Base-by-base conservation (phyloP, 2,329 filamentous ascomycete genomes). In the Sarocladiaceae sp. region DNA sequence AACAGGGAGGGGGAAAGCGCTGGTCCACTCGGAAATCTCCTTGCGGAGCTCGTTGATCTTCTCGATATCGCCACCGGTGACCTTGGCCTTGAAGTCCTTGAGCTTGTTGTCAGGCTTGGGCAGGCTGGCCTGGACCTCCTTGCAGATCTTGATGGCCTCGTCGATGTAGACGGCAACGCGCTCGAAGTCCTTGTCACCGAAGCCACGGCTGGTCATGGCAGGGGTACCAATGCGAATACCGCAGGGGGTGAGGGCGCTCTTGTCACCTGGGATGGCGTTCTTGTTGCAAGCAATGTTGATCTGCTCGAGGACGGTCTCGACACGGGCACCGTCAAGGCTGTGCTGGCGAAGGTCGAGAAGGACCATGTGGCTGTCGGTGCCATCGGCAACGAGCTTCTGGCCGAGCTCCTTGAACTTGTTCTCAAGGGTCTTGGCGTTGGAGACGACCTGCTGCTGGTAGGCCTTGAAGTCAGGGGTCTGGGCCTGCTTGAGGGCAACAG, bases 271-370 rank as follows among this genome's bases (percentile, higher is more conserved):
- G 54, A 96, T 94, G 55, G 90, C 87, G 84, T 99, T 99, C 86
- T 99, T 99, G 86, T 99, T 99, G 83, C 91, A 96, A 57, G 94
- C 92, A 71, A 99, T 96, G 80, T 96, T 96, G 75, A 97, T 94
- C 71, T 95, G 88, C 79, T 99, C 94, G 18, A 99, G 86, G 54
- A 99, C 88, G 56, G 90, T 87, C 81, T 99, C 94, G 37, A 97
- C 88, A 71, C 94, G 90, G 54, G 94, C 94, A 64, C 94, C 94
- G 64, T 99, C 94, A 17, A 99, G 84, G 57, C 76, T 80, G 68
- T 89, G 83, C 66, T 91, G 84, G 70, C 95, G 92, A 59, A 99
- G 85, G 72, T 99, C 94, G 56, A 99, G 74, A 53, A 99, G 86
- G 47, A 99, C 92, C 80, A 99, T 90, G 78, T 99, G 94, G 66